These are phyloP conservation scores for Tetracladium maxilliforme DNA, from an alignment of 2,329 filamentous ascomycete genomes.

Conservation along the genomic window DNA sequence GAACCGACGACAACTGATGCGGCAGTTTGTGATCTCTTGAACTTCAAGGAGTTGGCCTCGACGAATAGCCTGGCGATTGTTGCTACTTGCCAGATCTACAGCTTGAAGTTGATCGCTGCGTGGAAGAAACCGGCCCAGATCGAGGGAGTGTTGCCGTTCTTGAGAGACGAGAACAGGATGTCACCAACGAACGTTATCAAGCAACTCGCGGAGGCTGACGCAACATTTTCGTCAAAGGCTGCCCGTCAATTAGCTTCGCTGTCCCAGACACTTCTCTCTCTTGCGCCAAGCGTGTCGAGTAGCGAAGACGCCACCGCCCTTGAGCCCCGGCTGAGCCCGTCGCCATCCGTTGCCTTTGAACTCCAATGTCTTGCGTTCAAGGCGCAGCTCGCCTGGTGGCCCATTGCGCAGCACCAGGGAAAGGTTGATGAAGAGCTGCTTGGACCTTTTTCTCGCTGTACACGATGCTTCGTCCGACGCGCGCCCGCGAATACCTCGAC, in stretches of 20 bases:
- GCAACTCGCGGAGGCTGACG: slow-evolving; percentile 21
- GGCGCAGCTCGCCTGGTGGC: slow-evolving; percentile 51
- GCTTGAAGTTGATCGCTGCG: slow-evolving; percentile 46
- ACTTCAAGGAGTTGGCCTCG: too few relatives aligned
- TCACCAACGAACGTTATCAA: slow-evolving; percentile 45
- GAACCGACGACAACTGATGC: slow-evolving; percentile 16
- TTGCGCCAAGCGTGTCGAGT: slow-evolving; percentile 52
- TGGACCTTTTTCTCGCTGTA: slow-evolving; percentile 47
- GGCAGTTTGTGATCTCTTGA: too few relatives aligned
- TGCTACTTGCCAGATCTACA: slow-evolving; percentile 49
- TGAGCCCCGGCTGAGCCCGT: slow-evolving; percentile 37
- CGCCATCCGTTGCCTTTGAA: slow-evolving; percentile 41
- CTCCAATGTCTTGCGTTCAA: slow-evolving; percentile 50
- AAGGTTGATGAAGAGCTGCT: slow-evolving; percentile 49
- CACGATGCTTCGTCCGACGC: slow-evolving; percentile 45
- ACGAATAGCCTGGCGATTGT: too few relatives aligned
- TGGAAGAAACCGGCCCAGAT: slow-evolving; percentile 43
- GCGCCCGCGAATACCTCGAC: too few relatives aligned
- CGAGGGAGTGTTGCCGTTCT: slow-evolving; percentile 37
- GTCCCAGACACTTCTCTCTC: slow-evolving; percentile 46
- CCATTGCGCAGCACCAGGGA: slow-evolving; percentile 40
- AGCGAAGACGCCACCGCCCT: slow-evolving; percentile 42
- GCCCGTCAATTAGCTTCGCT: slow-evolving; percentile 52
- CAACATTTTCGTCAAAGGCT: slow-evolving; percentile 37
- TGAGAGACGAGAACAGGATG: slow-evolving; percentile 34